Evolutionary conservation across 345 rosid genomes (phyloP).

Genomic region (Lumnitzera littorea): DNA sequence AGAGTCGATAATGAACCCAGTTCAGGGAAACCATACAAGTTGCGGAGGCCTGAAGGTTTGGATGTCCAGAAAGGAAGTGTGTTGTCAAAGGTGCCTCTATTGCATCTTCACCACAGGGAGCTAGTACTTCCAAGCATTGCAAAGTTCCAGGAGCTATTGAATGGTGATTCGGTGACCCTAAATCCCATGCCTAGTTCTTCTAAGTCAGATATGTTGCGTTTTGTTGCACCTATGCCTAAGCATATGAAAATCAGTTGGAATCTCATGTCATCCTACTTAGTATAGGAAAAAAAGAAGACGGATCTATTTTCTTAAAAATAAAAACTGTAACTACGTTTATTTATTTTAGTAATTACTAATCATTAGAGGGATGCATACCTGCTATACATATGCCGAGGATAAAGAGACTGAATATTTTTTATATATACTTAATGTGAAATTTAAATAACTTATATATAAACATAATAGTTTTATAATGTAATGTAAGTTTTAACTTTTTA

Average conservation of each 20-base stretch:
- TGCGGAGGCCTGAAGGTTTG: constrained; percentile 74
- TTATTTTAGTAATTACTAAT: no score
- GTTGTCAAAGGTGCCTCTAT: constrained; percentile 73
- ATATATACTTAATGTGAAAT: no score
- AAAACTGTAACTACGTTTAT: no score
- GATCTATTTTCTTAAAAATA: no score
- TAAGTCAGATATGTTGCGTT: constrained; percentile 59
- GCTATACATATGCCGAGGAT: no score
- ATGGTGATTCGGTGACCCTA: constrained; percentile 20
- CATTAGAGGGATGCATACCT: no score
- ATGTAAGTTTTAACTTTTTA: no score
- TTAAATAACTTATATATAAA: no score
- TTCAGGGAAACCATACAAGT: constrained; percentile 61
- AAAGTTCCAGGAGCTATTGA: constrained; percentile 40
- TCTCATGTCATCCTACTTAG: constrained; percentile 82
- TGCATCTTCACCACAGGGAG: constrained; percentile 86
- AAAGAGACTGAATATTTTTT: no score
- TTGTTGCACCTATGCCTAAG: constrained; percentile 72
- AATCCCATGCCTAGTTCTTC: constrained; percentile 11
- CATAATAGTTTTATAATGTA: no score
- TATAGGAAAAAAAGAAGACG: constrained; percentile 14
- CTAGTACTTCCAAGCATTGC: constrained; percentile 79
- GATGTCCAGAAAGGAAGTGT: constrained; percentile 95
- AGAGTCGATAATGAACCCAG: constrained; percentile 57
- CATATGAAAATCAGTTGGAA: constrained; percentile 98